These are phyloP conservation scores for Camellia oleifera DNA, from an alignment of 179 eudicot genomes.

Conservation along the genomic window DNA sequence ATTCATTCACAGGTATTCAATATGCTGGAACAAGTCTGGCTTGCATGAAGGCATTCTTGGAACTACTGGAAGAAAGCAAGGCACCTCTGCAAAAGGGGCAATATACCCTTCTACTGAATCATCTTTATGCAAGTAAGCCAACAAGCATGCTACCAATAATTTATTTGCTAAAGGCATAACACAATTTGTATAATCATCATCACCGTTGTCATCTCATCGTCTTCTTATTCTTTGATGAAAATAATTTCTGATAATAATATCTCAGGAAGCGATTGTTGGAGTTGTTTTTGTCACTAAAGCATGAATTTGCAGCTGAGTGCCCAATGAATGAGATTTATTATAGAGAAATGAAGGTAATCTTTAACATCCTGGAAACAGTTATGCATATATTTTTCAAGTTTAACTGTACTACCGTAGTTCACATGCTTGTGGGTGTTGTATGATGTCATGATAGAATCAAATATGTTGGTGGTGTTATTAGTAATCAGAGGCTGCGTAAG, in stretches of 20 bases:
- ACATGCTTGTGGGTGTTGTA: not conserved
- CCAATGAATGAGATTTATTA: conserved; percentile 34
- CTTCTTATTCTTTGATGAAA: not conserved
- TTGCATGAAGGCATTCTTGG: conserved; percentile 90
- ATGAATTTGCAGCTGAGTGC: conserved; percentile 22
- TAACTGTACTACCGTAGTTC: not conserved
- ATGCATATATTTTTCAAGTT: not conserved
- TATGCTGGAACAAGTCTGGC: conserved; percentile 78
- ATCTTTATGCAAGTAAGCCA: conserved; percentile 81
- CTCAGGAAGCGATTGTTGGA: conserved; percentile 78
- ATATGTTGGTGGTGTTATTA: too few species aligned
- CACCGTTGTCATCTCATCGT: not conserved
- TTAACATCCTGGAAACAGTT: not conserved
- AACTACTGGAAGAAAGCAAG: conserved; percentile 93
- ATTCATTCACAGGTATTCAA: conserved; percentile 56
- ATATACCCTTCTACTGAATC: conserved; percentile 73
- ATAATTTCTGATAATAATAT: not conserved
- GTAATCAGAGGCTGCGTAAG: too few species aligned
- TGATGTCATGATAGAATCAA: too few species aligned
- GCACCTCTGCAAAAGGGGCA: conserved; percentile 92
- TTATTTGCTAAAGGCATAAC: not conserved
- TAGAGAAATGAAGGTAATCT: conserved; percentile 67
- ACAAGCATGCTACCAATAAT: not conserved
- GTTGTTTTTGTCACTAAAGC: conserved; percentile 51
- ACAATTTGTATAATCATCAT: not conserved